These are phyloP conservation scores for Teratosphaeria pseudoeucalypti DNA, from an alignment of 2,329 filamentous ascomycete species.

Conservation along the genomic window DNA sequence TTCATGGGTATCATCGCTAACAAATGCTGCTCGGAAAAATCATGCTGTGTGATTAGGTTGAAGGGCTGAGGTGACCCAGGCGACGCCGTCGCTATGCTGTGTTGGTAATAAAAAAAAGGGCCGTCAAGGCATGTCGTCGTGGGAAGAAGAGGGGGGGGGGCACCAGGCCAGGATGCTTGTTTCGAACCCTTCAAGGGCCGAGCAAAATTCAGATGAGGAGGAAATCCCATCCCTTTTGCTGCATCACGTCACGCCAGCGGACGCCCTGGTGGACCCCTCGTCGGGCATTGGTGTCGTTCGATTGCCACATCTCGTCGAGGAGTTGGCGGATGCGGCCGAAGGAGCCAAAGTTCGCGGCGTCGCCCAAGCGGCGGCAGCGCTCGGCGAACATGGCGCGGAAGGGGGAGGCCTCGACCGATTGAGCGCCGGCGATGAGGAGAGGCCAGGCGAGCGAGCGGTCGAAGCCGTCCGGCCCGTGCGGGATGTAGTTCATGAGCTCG, in stretches of 20 bases:
- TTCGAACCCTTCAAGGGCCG: conserved; percentile 10
- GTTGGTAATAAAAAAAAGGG: conserved; percentile 2
- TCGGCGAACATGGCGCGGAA: conserved; percentile 74
- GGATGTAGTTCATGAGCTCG: conserved; percentile 68
- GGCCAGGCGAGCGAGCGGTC: conserved; percentile 92
- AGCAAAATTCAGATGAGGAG: conserved; percentile 57
- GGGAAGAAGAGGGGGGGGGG: not conserved
- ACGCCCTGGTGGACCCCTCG: conserved; percentile 52
- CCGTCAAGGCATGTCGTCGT: conserved; percentile 2
- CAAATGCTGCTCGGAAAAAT: not conserved
- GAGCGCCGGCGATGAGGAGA: conserved; percentile 73
- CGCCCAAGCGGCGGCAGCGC: conserved; percentile 63
- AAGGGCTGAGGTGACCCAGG: conserved; percentile 2
- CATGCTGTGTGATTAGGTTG: not conserved
- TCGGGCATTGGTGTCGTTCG: conserved; percentile 53
- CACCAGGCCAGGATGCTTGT: conserved; percentile 19
- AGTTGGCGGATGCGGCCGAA: conserved; percentile 75
- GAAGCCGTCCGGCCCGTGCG: conserved; percentile 68
- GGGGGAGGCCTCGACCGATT: conserved; percentile 58
- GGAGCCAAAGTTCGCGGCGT: conserved; percentile 68
- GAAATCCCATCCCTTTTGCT: conserved; percentile 82
- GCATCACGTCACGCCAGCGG: conserved; percentile 94
- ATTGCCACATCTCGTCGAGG: conserved; percentile 69
- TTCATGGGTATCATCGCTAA: conserved; percentile 14
- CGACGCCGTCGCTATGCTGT: conserved; percentile 24